Evolutionary conservation across 2,329 filamentous ascomycete species (phyloP).

Genomic region (Ophiostoma sp.): DNA sequence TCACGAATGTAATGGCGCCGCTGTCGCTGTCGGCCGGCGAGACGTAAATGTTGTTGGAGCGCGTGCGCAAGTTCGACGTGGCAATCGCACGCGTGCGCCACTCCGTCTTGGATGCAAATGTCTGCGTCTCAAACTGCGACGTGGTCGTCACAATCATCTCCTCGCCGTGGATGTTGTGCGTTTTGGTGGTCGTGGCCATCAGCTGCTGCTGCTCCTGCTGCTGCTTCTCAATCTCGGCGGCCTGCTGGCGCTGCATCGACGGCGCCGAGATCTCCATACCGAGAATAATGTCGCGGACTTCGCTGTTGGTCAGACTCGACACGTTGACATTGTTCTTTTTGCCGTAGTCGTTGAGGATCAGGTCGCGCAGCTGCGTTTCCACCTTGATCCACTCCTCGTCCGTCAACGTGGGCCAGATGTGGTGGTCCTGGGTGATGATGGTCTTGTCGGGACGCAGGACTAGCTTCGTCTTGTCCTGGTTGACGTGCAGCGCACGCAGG

Average conservation of each 20-base stretch:
- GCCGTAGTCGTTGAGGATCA: slow-evolving; percentile 97
- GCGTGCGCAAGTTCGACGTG: slow-evolving; percentile 88
- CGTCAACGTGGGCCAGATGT: slow-evolving; percentile 93
- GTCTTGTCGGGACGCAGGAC: slow-evolving; percentile 94
- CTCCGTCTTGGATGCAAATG: slow-evolving; percentile 97
- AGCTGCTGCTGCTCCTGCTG: slow-evolving; percentile 95
- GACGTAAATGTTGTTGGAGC: slow-evolving; percentile 98
- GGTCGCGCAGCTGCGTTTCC: slow-evolving; percentile 91
- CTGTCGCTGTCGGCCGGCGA: slow-evolving; percentile 91
- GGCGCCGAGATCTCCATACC: slow-evolving; percentile 99
- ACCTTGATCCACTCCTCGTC: slow-evolving; percentile 99
- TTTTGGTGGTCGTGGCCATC: slow-evolving; percentile 97
- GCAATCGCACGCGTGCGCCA: slow-evolving; percentile 97
- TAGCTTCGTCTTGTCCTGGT: slow-evolving; percentile 97
- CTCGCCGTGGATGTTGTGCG: slow-evolving; percentile 93
- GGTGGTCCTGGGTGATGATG: slow-evolving; percentile 96
- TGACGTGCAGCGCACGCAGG: slow-evolving; percentile 91
- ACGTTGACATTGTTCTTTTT: slow-evolving; percentile 99
- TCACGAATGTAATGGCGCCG: slow-evolving; percentile 92
- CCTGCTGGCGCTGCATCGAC: slow-evolving; percentile 96
- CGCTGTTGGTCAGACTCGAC: slow-evolving; percentile 90
- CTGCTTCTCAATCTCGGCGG: slow-evolving; percentile 98
- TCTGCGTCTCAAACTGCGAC: slow-evolving; percentile 95
- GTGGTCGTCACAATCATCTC: slow-evolving; percentile 98
- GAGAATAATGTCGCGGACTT: slow-evolving; percentile 96